Base-by-base conservation (phyloP, 306 rosid genomes). In the Pachyrhizus erosus region DNA sequence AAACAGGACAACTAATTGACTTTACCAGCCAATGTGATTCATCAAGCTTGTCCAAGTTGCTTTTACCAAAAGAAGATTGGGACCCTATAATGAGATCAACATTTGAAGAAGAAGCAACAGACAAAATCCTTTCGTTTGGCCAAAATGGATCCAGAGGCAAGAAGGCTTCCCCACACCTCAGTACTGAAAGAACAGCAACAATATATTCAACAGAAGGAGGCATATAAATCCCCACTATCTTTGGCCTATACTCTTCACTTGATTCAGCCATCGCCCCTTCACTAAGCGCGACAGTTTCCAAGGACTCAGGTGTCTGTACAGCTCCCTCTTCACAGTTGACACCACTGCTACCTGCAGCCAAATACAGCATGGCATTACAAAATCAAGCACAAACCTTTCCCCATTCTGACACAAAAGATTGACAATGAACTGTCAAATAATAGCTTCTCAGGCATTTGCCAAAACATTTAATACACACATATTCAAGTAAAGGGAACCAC, bases 71-170 rank as follows among this genome's bases (percentile, higher is more conserved):
- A 33, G 87, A 79, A 75, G 89, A 86, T 23, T 12, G 76, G 21
- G 83, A 84, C 80, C 85, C 84, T 73, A 95, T 77, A 82, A 95
- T 85, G 18, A 95, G 88, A 74, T 85, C 89, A 79, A 78, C 86
- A 58, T 84, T 82, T 45, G 92, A 88, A 15, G 97, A 90, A 57
- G 90, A 84, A 29, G 84, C 13, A 65, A 86, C 78, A 0, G 94
- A 90, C 52, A 86, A 70, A 43, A 95, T 78, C 89, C 97, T 87
- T 57, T 84, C 84, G 1, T 73, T 89, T 1, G 98, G 97, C 99
- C 99, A 93, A 55, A 82, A 91, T 1, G 94, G 97, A 76, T 95
- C 98, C 74, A 95, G 73, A 37, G 99, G 98, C 88, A 93, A 84
- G 86, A 93, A 93, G 21, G 97, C 98, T 82, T 86, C 89, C 55